Base-by-base conservation (phyloP, 129 eudicot genomes). In the Chrysanthemum makinoi region DNA sequence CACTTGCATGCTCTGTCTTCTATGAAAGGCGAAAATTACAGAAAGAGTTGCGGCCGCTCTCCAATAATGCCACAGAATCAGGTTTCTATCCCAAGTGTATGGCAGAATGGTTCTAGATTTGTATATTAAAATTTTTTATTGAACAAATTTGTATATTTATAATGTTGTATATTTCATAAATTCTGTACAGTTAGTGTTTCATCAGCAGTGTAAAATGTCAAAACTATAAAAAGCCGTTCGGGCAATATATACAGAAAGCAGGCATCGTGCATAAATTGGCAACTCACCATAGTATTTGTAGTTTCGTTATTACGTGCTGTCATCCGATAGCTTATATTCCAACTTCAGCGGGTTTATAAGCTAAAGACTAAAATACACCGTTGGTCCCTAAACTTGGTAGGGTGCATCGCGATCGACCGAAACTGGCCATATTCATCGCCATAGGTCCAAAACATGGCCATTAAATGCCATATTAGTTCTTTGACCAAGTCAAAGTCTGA, bases 1-100 rank as follows among this genome's bases (percentile, higher is more conserved):
- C 99, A 4, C 93, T 94, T 52, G 96, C 99, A 1, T 94, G 99
- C 73, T 84, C 96, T 0, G 78, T 94, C 56, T 94, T 85, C 75
- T 94, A 87, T 18, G 97, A 90, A 79, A 84, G 99, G 69, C 78
- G 84, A 57, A 94, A 94, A 66, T 74, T 84, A 48, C 95, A 84
- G 81, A 89, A 87, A 75, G 99, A 88, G 66, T 77, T 89, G 77
- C 83, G 66, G 55, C 85, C 96, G 33, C 77, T 94, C n/a, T 82
- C 99, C 65, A 64, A 81, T 54, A 75, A 86, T 75, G 87, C 93
- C 16, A 59, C 93, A 0, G 88, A 65, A 46, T 60, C 80, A 13
- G 83, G 90, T 70, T 90, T 87, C 30, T 94, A 90, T 66, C 99
- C 99, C 9, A 87, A 72, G 54, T 94, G 96, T 75, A 69, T 84